Conservation (phyloP, 495 filamentous ascomycete species). For the Emericellopsis terricola region DNA sequence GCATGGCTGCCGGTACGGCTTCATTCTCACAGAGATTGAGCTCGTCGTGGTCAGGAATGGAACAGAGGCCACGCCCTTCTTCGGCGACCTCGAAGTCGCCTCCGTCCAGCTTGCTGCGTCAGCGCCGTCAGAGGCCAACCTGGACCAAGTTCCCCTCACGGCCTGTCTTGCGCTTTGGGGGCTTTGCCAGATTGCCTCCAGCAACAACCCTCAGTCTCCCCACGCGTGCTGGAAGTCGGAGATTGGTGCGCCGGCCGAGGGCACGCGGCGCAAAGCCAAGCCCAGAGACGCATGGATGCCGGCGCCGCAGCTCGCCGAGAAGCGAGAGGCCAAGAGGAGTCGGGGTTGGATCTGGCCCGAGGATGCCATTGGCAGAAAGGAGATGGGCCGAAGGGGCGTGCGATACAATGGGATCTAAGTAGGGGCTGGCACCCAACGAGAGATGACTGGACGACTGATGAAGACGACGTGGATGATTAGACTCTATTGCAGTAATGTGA, state of each 20-base stretch:
- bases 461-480: no score
- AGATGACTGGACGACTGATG: no score
- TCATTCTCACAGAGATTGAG: conserved; percentile 90
- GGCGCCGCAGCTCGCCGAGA: conserved; percentile 63
- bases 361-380: conserved; percentile 38
- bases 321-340: conserved; percentile 61
- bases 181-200: conserved; percentile 63
- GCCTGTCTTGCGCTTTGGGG: conserved; percentile 33
- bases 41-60: conserved; percentile 75
- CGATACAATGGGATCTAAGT: conserved; percentile 20
- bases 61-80: conserved; percentile 54
- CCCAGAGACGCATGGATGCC: conserved; percentile 76
- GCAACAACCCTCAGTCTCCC: conserved; percentile 48
- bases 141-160: conserved; percentile 31
- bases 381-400: conserved; percentile 38
- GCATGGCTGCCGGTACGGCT: conserved; percentile 80
- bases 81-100: conserved; percentile 67
- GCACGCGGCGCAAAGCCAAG: conserved; percentile 53
- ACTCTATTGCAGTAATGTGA: no score
- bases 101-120: conserved; percentile 31
- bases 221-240: conserved; percentile 56
- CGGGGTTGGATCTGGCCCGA: conserved; percentile 76
- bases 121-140: conserved; percentile 3
- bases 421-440: no score
- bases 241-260: conserved; percentile 62